phyloP scores from a whole-genome alignment of 441 rosid species.

The Pelargonium cotyledonis region DNA sequence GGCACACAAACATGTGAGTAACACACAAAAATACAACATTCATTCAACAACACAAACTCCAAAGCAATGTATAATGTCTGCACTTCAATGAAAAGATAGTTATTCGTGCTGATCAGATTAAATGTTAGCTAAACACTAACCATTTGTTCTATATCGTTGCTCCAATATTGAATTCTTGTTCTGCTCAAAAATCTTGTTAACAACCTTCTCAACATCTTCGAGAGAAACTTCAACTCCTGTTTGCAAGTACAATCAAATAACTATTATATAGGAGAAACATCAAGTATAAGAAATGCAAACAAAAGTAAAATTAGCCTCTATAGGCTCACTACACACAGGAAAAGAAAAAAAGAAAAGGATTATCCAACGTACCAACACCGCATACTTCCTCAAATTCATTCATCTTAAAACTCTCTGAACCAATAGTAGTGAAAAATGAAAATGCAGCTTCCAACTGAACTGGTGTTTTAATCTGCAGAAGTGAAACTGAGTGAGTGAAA shows the following conservation, averaged over 20 bases:
- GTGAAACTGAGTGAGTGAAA: not conserved
- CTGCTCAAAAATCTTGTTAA: slow-evolving; percentile 57
- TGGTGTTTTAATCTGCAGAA: slow-evolving; percentile 65
- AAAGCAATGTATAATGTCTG: not conserved
- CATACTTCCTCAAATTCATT: slow-evolving; percentile 81
- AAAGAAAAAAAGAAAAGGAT: not conserved
- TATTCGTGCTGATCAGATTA: not conserved
- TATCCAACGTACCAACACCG: slow-evolving; percentile 59
- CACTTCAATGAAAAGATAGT: not conserved
- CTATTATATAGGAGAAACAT: slow-evolving; percentile 1
- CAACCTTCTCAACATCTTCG: slow-evolving; percentile 60
- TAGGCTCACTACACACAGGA: not conserved
- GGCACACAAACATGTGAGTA: not conserved
- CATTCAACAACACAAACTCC: not conserved
- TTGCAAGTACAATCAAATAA: slow-evolving; percentile 20
- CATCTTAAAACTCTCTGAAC: slow-evolving; percentile 50
- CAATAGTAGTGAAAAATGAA: slow-evolving; percentile 45
- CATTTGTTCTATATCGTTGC: slow-evolving; percentile 77
- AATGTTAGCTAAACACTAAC: slow-evolving; percentile 34
- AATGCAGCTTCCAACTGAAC: slow-evolving; percentile 86
- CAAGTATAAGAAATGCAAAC: not conserved
- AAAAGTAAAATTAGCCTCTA: not conserved
- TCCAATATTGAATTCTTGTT: slow-evolving; percentile 54
- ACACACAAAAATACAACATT: too few relatives aligned
- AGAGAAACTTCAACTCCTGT: slow-evolving; percentile 77